Evolutionary conservation across 495 filamentous ascomycete genomes (phyloP).

Genomic region (Tuber magnatum): DNA sequence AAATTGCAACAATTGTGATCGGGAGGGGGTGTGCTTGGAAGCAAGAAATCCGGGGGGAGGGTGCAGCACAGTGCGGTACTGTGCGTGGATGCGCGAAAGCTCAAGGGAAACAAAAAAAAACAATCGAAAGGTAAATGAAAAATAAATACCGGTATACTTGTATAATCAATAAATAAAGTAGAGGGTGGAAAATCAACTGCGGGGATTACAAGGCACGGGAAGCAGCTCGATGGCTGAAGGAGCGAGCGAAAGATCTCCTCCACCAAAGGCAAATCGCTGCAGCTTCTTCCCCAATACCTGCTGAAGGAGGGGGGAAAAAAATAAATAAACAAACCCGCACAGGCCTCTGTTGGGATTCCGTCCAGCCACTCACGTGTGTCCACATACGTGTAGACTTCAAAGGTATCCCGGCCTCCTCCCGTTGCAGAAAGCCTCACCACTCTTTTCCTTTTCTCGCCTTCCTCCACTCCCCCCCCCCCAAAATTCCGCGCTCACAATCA

Average conservation of each 20-base stretch:
- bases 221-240: conserved; percentile 21
- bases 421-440: conserved; percentile 8
- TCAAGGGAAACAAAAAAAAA: not conserved
- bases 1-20: not conserved
- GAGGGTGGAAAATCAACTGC: not conserved
- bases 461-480: not conserved
- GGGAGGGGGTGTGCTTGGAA: not conserved
- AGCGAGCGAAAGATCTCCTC: conserved; percentile 1
- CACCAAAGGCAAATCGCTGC: conserved; percentile 18
- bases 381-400: conserved; percentile 26
- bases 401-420: conserved; percentile 11
- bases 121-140: not conserved
- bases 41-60: not conserved
- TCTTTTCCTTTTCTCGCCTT: not conserved
- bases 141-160: not conserved
- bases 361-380: conserved; percentile 30
- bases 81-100: not conserved
- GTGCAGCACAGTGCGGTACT: not conserved
- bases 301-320: conserved; percentile 1
- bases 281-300: conserved; percentile 13
- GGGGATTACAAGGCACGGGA: conserved; percentile 4
- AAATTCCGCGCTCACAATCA: conserved; percentile 5
- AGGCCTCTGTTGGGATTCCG: conserved; percentile 13
- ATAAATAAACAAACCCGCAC: conserved; percentile 22
- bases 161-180: not conserved